phyloP scores from a whole-genome alignment of 2,329 filamentous ascomycete species.

The Penicillium polonicum region DNA sequence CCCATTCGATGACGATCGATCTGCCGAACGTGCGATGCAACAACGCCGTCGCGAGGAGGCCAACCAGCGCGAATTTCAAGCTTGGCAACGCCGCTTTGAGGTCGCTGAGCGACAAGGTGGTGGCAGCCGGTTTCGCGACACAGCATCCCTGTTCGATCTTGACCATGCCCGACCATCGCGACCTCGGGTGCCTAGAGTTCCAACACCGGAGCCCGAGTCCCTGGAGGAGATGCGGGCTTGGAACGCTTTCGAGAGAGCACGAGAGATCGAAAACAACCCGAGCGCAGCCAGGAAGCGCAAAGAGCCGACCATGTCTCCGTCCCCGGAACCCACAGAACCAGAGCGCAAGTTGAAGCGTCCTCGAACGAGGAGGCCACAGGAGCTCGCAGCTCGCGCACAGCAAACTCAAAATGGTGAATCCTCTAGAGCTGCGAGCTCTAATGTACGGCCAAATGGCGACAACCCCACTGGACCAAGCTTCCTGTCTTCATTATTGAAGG shows the following conservation, averaged over 20 bases:
- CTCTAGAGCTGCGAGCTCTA: slow-evolving; percentile 35
- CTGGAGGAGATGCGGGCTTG: slow-evolving; percentile 80
- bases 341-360: slow-evolving; percentile 86
- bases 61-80: slow-evolving; percentile 59
- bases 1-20: slow-evolving; percentile 73
- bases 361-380: slow-evolving; percentile 67
- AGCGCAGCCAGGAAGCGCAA: slow-evolving; percentile 51
- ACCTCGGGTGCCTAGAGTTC: slow-evolving; percentile 39
- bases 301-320: slow-evolving; percentile 72
- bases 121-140: slow-evolving; percentile 67
- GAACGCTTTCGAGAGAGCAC: slow-evolving; percentile 84
- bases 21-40: slow-evolving; percentile 58
- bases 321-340: slow-evolving; percentile 63
- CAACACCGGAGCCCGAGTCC: slow-evolving; percentile 64
- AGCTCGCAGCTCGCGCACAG: slow-evolving; percentile 48
- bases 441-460: slow-evolving; percentile 35
- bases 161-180: slow-evolving; percentile 43
- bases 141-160: slow-evolving; percentile 61
- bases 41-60: slow-evolving; percentile 49
- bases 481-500: slow-evolving; percentile 79
- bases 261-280: slow-evolving; percentile 61
- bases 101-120: slow-evolving; percentile 79
- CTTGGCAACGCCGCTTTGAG: slow-evolving; percentile 80
- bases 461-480: slow-evolving; percentile 67
- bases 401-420: slow-evolving; percentile 44